Percentiles rank a stretch among this genome's conserved stretches.
phyloP scores from a whole-genome alignment of 2,329 filamentous ascomycete genomes.

The Verticillium dahliae region DNA sequence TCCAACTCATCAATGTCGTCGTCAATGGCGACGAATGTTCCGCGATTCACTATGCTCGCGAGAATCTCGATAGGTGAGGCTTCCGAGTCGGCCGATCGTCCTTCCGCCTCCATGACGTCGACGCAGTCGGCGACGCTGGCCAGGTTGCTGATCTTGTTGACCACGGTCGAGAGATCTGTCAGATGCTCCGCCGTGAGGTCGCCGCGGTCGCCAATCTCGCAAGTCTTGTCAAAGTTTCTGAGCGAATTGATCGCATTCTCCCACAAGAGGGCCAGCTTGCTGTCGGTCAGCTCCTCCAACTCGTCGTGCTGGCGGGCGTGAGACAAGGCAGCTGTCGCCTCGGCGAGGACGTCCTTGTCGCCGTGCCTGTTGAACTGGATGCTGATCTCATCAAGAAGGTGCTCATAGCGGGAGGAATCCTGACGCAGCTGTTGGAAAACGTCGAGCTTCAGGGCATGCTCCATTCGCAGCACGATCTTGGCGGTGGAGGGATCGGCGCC shows the following conservation, averaged over 20 bases:
- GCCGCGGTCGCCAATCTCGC: constrained; percentile 65
- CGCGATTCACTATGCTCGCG: constrained; percentile 66
- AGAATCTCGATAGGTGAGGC: constrained; percentile 61
- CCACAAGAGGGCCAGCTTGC: constrained; percentile 77
- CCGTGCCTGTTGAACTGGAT: constrained; percentile 93
- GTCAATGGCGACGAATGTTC: constrained; percentile 61
- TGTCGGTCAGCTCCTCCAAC: constrained; percentile 76
- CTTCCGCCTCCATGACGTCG: constrained; percentile 62
- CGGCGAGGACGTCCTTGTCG: constrained; percentile 75
- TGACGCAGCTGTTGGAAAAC: constrained; percentile 85
- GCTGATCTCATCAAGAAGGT: constrained; percentile 83
- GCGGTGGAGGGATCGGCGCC: constrained; percentile 84
- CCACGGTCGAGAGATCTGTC: constrained; percentile 63
- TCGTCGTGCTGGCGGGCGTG: constrained; percentile 85
- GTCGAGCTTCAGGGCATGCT: constrained; percentile 80
- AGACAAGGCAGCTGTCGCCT: constrained; percentile 75
- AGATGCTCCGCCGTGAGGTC: constrained; percentile 61
- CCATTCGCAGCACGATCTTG: constrained; percentile 75
- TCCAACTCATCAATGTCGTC: constrained; percentile 70
- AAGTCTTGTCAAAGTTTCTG: constrained; percentile 61
- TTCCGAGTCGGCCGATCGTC: constrained; percentile 39
- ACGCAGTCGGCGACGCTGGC: constrained; percentile 73
- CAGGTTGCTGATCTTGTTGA: constrained; percentile 75
- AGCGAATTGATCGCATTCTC: constrained; percentile 74
- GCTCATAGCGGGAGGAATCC: constrained; percentile 72